Percentiles rank a stretch among this genome's conserved stretches.
phyloP scores from a whole-genome alignment of 169 alveolate species.

The Babesia ovata region DNA sequence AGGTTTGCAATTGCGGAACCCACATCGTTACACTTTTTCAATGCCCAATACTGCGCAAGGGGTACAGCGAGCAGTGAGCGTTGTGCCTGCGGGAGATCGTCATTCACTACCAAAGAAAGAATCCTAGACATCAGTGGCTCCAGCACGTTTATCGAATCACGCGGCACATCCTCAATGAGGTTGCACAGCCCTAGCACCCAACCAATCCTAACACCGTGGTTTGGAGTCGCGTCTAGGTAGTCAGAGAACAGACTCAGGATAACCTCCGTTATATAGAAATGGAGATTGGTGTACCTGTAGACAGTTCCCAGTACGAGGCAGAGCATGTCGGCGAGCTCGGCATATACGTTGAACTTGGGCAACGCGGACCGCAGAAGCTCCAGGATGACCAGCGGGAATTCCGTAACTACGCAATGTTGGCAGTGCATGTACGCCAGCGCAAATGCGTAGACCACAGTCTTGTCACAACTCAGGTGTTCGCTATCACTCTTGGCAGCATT shows the following conservation, averaged over 20 bases:
- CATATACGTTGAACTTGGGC: not conserved
- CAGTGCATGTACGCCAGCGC: slow-evolving; percentile 14
- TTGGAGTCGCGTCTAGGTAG: slow-evolving; percentile 6
- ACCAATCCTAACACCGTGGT: slow-evolving; percentile 6
- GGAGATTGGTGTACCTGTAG: slow-evolving; percentile 8
- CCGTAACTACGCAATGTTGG: slow-evolving; percentile 4
- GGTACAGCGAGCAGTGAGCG: slow-evolving; percentile 12
- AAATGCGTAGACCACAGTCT: slow-evolving; percentile 8
- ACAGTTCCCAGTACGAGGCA: slow-evolving; percentile 17
- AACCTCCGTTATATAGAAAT: slow-evolving; percentile 1
- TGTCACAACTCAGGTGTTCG: not conserved
- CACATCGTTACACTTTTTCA: not conserved
- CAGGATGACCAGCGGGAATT: slow-evolving; percentile 20
- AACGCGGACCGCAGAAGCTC: slow-evolving; percentile 8
- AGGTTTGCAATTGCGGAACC: not conserved
- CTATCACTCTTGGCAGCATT: not conserved
- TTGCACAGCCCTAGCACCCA: slow-evolving; percentile 24
- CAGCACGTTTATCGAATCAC: not conserved
- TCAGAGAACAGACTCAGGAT: slow-evolving; percentile 8
- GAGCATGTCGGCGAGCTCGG: slow-evolving; percentile 21
- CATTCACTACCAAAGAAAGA: not conserved
- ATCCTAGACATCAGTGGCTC: slow-evolving; percentile 3
- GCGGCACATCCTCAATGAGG: slow-evolving; percentile 17
- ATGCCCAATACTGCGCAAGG: slow-evolving; percentile 19
- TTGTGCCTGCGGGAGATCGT: not conserved